phyloP scores from a whole-genome alignment of 805 yeast species.

The Zygosaccharomyces kombuchaensis region DNA sequence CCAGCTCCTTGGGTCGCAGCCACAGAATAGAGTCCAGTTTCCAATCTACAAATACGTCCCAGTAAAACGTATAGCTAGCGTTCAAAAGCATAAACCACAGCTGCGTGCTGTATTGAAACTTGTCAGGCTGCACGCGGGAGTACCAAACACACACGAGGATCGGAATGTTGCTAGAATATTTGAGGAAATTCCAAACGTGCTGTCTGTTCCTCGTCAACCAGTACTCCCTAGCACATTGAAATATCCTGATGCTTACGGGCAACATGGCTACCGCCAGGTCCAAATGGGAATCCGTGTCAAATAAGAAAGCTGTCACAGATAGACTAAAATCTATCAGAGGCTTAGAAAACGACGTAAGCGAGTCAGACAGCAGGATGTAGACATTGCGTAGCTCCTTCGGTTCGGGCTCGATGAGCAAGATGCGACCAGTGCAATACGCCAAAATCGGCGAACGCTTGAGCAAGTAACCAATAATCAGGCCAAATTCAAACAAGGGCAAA shows the following conservation, averaged over 20 bases:
- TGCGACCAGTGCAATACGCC: slow-evolving; percentile 37
- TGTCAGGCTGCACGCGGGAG: slow-evolving; percentile 13
- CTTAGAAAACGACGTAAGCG: slow-evolving; percentile 74
- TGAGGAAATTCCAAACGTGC: slow-evolving; percentile 67
- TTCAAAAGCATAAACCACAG: slow-evolving; percentile 49
- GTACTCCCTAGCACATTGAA: slow-evolving; percentile 78
- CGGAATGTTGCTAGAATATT: slow-evolving; percentile 66
- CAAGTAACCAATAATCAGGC: slow-evolving; percentile 16
- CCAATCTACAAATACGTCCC: slow-evolving; percentile 96
- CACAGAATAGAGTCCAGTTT: slow-evolving; percentile 49
- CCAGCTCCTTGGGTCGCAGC: slow-evolving; percentile 10
- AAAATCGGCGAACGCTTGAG: slow-evolving; percentile 38
- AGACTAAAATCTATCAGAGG: slow-evolving; percentile 69
- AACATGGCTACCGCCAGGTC: slow-evolving; percentile 36
- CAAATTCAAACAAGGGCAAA: slow-evolving; percentile 24
- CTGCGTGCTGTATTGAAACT: slow-evolving; percentile 24
- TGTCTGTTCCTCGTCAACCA: slow-evolving; percentile 37
- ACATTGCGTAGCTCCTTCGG: slow-evolving; percentile 36
- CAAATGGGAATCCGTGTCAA: slow-evolving; percentile 15
- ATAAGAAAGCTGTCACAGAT: slow-evolving; percentile 31
- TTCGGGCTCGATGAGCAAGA: slow-evolving; percentile 37
- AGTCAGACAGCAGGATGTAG: slow-evolving; percentile 80
- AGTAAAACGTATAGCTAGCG: slow-evolving; percentile 71
- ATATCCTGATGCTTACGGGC: slow-evolving; percentile 73
- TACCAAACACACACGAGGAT: slow-evolving; percentile 40